phyloP scores from a whole-genome alignment of 2,329 filamentous ascomycete genomes.

The Colletotrichum sansevieriae region DNA sequence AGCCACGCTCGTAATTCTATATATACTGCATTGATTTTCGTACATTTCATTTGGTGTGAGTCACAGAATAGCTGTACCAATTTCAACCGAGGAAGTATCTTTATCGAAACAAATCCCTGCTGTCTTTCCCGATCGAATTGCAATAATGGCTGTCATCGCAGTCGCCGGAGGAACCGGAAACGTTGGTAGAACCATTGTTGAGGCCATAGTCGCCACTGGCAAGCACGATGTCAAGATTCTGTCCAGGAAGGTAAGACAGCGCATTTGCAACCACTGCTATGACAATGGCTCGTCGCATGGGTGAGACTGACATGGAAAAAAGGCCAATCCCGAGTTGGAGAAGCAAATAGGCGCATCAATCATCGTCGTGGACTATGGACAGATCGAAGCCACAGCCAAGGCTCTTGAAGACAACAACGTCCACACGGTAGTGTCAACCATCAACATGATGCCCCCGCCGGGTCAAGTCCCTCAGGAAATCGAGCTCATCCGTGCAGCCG shows the following conservation, averaged over 20 bases:
- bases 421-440: constrained; percentile 59
- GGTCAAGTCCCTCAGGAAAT: constrained; percentile 50
- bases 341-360: constrained; percentile 45
- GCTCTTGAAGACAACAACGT: constrained; percentile 53
- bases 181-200: constrained; percentile 61
- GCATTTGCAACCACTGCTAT: too few relatives aligned
- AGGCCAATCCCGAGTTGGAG: constrained; percentile 43
- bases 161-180: constrained; percentile 61
- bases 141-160: constrained; percentile 51
- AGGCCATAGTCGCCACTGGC: constrained; percentile 52
- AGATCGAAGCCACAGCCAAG: constrained; percentile 43
- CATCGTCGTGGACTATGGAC: constrained; percentile 48
- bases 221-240: constrained; percentile 57
- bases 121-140: not conserved
- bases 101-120: too few relatives aligned
- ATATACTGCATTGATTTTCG: not conserved
- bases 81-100: too few relatives aligned
- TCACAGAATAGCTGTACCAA: too few relatives aligned
- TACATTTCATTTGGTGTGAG: too few relatives aligned
- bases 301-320: not conserved
- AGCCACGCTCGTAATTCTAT: too few relatives aligned
- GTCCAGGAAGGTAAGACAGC: constrained; percentile 51
- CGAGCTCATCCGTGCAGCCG: constrained; percentile 60
- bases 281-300: too few relatives aligned
- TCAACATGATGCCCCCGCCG: constrained; percentile 49